Percentiles rank a stretch among this genome's conserved stretches.
phyloP scores from a whole-genome alignment of 345 rosid genomes.

The Tarenaya hassleriana region DNA sequence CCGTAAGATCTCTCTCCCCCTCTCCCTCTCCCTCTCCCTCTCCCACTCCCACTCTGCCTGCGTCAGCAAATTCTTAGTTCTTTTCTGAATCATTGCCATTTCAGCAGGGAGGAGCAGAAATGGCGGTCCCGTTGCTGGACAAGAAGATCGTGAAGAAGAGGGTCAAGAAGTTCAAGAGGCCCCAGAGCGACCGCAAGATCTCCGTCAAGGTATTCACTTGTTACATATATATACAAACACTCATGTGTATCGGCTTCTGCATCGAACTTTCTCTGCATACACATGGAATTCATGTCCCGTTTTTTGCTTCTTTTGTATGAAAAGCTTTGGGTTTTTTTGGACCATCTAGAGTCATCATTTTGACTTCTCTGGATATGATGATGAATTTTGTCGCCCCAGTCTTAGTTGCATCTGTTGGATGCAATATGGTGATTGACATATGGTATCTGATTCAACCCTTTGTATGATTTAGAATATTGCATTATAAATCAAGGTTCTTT shows the following conservation, averaged over 20 bases:
- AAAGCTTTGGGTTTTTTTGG: neutral
- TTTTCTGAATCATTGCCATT: conserved; percentile 18
- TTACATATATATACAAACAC: no score
- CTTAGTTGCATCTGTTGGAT: conserved; percentile 35
- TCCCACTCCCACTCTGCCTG: no score
- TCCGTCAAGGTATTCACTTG: conserved; percentile 80
- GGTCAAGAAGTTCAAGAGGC: conserved; percentile 65
- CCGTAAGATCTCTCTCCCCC: no score
- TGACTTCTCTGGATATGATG: conserved; percentile 29
- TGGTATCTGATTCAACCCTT: neutral
- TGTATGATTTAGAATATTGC: neutral
- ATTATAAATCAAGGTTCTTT: no score
- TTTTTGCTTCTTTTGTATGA: neutral
- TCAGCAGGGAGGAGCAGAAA: conserved; percentile 24
- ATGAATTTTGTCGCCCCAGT: conserved; percentile 54
- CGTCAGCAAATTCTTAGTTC: neutral
- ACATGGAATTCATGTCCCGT: no score
- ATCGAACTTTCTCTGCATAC: no score
- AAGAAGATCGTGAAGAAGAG: conserved; percentile 87
- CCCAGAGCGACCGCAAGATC: conserved; percentile 73
- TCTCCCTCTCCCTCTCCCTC: no score
- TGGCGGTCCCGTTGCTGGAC: conserved; percentile 66
- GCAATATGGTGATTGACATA: neutral
- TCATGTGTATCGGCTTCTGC: no score
- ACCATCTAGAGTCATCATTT: neutral